Evolutionary conservation across 805 yeast species (phyloP).

Genomic region (Myxozyma vanderwaltii): DNA sequence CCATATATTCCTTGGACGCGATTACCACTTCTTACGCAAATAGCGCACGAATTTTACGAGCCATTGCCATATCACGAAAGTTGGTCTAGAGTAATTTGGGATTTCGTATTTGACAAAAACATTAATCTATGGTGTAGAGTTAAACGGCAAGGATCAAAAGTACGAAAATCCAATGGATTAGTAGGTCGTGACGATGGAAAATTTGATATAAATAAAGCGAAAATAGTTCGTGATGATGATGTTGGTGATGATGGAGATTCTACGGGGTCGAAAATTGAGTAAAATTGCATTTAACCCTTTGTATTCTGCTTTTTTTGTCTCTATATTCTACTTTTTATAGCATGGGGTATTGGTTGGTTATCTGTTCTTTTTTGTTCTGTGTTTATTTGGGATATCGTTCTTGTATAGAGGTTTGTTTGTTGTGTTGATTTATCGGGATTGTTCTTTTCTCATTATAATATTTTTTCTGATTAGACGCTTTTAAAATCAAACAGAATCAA

Average conservation of each 20-base stretch:
- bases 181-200: not conserved
- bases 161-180: not conserved
- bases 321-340: no score
- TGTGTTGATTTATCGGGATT: no score
- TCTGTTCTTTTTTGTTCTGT: no score
- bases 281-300: not conserved
- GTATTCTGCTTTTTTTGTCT: not conserved
- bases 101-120: slow-evolving; percentile 67
- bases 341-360: no score
- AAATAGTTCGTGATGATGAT: slow-evolving; percentile 16
- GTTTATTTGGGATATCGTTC: no score
- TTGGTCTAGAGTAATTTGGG: slow-evolving; percentile 76
- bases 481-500: no score
- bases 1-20: slow-evolving; percentile 92
- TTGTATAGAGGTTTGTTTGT: no score
- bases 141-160: slow-evolving; percentile 50
- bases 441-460: no score
- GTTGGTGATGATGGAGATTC: slow-evolving; percentile 21
- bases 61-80: slow-evolving; percentile 75
- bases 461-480: no score
- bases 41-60: slow-evolving; percentile 80
- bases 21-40: slow-evolving; percentile 60
- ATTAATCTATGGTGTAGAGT: slow-evolving; percentile 81
- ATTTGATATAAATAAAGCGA: slow-evolving; percentile 5
- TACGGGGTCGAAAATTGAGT: not conserved